phyloP scores from a whole-genome alignment of 225 moss, liverwort and hornwort species.

The Straminergon stramineum region DNA sequence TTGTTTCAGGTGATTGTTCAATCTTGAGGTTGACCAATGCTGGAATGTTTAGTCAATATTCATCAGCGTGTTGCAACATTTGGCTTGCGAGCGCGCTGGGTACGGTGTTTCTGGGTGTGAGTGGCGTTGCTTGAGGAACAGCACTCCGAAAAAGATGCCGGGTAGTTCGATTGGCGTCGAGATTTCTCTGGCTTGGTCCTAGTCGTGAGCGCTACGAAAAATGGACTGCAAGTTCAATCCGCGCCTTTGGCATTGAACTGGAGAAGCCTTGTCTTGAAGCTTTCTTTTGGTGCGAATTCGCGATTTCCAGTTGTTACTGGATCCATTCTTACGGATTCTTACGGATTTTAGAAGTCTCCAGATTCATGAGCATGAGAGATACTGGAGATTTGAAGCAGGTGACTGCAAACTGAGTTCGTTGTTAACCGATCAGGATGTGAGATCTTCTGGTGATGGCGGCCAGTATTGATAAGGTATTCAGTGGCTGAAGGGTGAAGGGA shows the following conservation, averaged over 20 bases:
- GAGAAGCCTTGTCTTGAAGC: not conserved
- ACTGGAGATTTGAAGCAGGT: not conserved
- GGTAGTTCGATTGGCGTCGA: not conserved
- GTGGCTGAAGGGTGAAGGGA: not conserved
- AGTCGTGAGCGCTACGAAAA: not conserved
- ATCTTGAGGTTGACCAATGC: not conserved
- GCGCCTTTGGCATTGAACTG: not conserved
- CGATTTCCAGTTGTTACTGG: not conserved
- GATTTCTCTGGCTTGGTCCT: not conserved
- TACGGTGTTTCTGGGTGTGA: not conserved
- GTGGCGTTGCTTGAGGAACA: not conserved
- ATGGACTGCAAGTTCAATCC: not conserved
- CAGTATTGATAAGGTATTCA: not conserved
- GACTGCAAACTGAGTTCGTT: not conserved
- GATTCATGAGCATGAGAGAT: not conserved
- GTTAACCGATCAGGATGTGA: not conserved
- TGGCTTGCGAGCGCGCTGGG: not conserved
- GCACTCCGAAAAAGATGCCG: not conserved
- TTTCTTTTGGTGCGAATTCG: not conserved
- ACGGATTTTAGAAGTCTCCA: not conserved
- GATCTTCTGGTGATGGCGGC: not conserved
- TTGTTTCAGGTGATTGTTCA: not conserved
- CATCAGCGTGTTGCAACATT: not conserved
- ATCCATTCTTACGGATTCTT: not conserved
- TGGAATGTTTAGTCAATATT: not conserved